phyloP scores from a whole-genome alignment of 345 rosid species.

The Clausena lansium region DNA sequence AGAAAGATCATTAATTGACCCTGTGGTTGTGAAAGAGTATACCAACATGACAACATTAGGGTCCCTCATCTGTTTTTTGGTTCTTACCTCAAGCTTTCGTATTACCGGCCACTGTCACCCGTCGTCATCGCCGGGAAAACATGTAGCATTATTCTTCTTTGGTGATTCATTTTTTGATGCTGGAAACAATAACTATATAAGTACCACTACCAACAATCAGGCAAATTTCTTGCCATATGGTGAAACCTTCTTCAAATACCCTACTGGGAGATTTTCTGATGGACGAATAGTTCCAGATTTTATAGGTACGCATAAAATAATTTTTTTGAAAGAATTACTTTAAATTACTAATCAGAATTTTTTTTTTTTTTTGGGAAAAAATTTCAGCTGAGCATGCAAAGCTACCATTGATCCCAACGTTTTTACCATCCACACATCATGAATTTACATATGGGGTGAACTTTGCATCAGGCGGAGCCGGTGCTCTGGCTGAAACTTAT shows the following conservation, averaged over 20 bases:
- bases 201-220: slow-evolving; percentile 21
- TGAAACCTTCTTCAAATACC: slow-evolving; percentile 33
- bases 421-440: slow-evolving; percentile 34
- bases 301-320: slow-evolving; percentile 22
- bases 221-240: slow-evolving; percentile 46
- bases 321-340: background rate
- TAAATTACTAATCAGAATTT: too few species aligned
- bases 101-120: background rate
- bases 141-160: slow-evolving; percentile 36
- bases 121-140: slow-evolving; percentile 10
- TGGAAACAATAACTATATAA: slow-evolving; percentile 45
- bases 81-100: slow-evolving; percentile 9
- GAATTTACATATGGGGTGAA: slow-evolving; percentile 35
- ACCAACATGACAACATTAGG: slow-evolving; percentile 7
- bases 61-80: slow-evolving; percentile 3
- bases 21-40: too few species aligned
- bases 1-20: too few species aligned
- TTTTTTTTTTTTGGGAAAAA: too few species aligned
- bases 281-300: slow-evolving; percentile 50
- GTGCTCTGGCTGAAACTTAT: slow-evolving; percentile 40
- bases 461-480: slow-evolving; percentile 55
- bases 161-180: slow-evolving; percentile 51
- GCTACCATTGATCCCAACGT: slow-evolving; percentile 47
- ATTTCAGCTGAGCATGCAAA: slow-evolving; percentile 40
- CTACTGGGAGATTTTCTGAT: slow-evolving; percentile 43